phyloP scores from a whole-genome alignment of 768 basidiomycete species.

The Suillus subaureus region DNA sequence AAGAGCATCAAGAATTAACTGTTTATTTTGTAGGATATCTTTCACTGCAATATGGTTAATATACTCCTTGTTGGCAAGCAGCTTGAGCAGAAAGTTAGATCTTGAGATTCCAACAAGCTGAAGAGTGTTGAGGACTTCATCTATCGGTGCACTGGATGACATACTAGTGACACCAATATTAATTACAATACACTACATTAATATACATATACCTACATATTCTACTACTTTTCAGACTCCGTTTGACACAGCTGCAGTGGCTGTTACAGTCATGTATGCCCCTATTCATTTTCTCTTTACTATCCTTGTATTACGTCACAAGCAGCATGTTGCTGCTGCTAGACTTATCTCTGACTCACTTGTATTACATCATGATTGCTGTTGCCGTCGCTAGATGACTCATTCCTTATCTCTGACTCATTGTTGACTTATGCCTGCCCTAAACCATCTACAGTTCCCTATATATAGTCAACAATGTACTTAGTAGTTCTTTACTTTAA shows the following conservation, averaged over 20 bases:
- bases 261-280: no score
- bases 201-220: conserved; percentile 4
- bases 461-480: no score
- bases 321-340: no score
- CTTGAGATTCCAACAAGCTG: conserved; percentile 1
- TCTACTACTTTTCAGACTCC: background rate
- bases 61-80: conserved; percentile 2
- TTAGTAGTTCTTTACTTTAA: no score
- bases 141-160: background rate
- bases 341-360: no score
- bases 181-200: background rate
- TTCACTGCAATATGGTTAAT: background rate
- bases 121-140: background rate
- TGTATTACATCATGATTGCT: no score
- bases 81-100: background rate
- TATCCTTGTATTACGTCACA: no score
- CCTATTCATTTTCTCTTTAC: no score
- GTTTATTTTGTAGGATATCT: background rate
- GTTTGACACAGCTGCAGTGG: background rate
- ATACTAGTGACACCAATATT: background rate
- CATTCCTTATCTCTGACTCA: no score
- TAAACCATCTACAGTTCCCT: no score
- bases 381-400: no score
- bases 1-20: background rate
- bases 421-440: no score